A percentile compares a stretch with the other conserved stretches of the same genome.
Evolutionary conservation across 2,329 filamentous ascomycete genomes (phyloP).

Genomic region (Diaporthe ilicicola): DNA sequence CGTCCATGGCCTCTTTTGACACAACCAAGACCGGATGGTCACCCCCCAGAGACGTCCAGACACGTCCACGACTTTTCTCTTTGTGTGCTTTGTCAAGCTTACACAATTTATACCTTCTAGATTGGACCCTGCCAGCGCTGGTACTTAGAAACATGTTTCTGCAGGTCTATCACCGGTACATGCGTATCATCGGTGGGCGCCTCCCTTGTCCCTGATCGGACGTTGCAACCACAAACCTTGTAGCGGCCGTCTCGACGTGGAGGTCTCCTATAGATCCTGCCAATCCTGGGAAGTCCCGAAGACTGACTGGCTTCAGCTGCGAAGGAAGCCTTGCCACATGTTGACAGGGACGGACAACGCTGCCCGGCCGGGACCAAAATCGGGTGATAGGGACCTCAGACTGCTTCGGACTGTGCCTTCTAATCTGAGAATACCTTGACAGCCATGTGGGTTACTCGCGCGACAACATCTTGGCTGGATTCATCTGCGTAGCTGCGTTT

Average conservation of each 20-base stretch:
- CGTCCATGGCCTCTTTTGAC: constrained; percentile 2
- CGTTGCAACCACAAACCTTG: constrained; percentile 3
- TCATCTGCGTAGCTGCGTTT: not conserved
- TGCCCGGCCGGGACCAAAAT: not conserved
- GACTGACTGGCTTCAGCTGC: not conserved
- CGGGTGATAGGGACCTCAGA: not conserved
- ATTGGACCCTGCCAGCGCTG: constrained; percentile 3
- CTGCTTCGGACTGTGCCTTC: not conserved
- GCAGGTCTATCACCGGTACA: not conserved
- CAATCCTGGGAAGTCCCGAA: constrained; percentile 14
- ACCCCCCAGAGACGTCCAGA: not conserved
- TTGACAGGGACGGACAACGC: constrained; percentile 10
- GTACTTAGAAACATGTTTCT: not conserved
- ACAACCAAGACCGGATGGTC: constrained; percentile 4
- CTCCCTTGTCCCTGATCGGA: constrained; percentile 1
- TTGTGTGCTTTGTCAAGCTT: constrained; percentile 28
- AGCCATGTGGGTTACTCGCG: not conserved
- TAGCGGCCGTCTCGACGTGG: not conserved
- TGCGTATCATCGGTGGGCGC: not conserved
- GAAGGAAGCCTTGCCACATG: constrained; percentile 11
- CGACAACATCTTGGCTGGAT: not conserved
- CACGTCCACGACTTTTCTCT: not conserved
- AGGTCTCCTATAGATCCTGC: not conserved
- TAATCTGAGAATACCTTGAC: not conserved
- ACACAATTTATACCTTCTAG: constrained; percentile 20